These are phyloP conservation scores for Oryza punctata DNA, from an alignment of 176 grass and related monocot species.

Conservation along the genomic window DNA sequence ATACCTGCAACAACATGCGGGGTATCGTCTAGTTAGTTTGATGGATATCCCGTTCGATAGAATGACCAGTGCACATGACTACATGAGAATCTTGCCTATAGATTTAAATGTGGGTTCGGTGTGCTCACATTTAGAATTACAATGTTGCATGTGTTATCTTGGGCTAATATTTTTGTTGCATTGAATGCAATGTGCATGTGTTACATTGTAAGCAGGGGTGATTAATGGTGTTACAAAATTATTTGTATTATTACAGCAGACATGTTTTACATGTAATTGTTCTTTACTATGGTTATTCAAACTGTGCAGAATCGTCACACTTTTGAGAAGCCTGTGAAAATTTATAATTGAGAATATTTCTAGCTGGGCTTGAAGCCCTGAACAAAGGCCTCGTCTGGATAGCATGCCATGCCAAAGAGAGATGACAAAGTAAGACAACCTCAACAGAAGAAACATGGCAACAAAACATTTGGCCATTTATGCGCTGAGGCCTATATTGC, in stretches of 20 bases:
- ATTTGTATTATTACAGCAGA: not conserved
- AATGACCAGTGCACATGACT: no score
- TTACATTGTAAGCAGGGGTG: not conserved
- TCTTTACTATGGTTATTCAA: conserved; percentile 13
- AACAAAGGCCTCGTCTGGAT: not conserved
- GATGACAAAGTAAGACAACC: not conserved
- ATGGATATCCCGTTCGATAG: no score
- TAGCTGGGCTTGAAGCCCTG: not conserved
- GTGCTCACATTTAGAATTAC: no score
- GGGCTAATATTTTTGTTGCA: conserved; percentile 2
- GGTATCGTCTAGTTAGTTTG: no score
- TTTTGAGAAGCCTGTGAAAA: conserved; percentile 80
- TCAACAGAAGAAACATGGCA: conserved; percentile 18
- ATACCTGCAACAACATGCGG: no score
- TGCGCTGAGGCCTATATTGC: conserved; percentile 26
- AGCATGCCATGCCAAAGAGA: conserved; percentile 18
- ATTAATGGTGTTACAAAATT: conserved; percentile 14
- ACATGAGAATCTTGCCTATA: no score
- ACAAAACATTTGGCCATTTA: conserved; percentile 10
- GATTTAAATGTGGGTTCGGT: no score
- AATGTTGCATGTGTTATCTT: not conserved
- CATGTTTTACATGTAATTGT: conserved; percentile 4
- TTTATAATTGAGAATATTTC: conserved; percentile 56
- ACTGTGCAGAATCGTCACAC: conserved; percentile 68
- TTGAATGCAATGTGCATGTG: conserved; percentile 11